These are phyloP conservation scores for Ophiostoma montium DNA, from an alignment of 2,329 filamentous ascomycete species.

Conservation along the genomic window DNA sequence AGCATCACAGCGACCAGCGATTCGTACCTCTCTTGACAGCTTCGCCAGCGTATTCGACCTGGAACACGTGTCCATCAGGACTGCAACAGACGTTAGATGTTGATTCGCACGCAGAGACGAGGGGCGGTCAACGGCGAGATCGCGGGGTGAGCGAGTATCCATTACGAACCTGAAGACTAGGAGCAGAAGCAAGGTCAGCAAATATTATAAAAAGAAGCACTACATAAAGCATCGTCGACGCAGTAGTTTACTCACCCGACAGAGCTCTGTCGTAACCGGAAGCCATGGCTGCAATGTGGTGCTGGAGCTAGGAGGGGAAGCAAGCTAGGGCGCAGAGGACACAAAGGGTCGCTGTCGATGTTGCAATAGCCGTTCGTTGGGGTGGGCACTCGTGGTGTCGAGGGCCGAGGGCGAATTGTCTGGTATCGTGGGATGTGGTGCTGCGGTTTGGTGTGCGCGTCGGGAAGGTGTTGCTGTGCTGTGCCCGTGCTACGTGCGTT, in stretches of 20 bases:
- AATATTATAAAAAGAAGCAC: neutral
- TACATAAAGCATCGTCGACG: neutral
- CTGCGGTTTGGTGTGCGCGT: conserved; percentile 4
- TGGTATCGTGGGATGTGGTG: conserved; percentile 1
- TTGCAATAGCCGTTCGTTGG: neutral
- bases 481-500: neutral
- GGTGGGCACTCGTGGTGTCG: neutral
- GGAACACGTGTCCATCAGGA: conserved; percentile 98
- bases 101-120: neutral
- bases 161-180: conserved; percentile 72
- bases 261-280: conserved; percentile 98
- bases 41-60: conserved; percentile 98
- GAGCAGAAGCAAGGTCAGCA: conserved; percentile 2
- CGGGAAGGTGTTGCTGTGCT: conserved; percentile 4
- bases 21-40: conserved; percentile 85
- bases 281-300: conserved; percentile 41
- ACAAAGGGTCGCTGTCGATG: neutral
- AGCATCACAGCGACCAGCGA: neutral
- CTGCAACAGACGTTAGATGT: conserved; percentile 30
- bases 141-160: neutral
- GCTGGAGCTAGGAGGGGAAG: neutral
- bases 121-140: neutral
- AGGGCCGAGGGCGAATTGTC: neutral
- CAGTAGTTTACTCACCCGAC: conserved; percentile 54
- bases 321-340: neutral